A percentile compares a stretch with the other conserved stretches of the same genome.
Evolutionary conservation across 495 filamentous ascomycete species (phyloP).

Genomic region (Penicillium pancosmium): DNA sequence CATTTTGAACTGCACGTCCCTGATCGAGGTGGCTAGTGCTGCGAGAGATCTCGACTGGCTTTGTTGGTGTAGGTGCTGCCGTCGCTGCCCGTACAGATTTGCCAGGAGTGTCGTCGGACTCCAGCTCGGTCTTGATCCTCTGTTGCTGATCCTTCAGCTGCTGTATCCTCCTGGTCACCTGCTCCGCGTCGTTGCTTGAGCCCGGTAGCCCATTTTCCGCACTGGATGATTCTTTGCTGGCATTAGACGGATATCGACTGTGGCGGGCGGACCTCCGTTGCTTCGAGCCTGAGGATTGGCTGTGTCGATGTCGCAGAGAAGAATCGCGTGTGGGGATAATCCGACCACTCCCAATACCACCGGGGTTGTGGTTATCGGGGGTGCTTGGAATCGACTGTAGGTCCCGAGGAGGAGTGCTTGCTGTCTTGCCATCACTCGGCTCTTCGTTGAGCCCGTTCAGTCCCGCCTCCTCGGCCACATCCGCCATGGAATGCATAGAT

Average conservation of each 20-base stretch:
- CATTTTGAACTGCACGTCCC: constrained; percentile 25
- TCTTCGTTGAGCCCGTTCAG: constrained; percentile 27
- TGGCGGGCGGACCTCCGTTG: constrained; percentile 40
- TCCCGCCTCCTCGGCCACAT: constrained; percentile 44
- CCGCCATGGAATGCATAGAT: constrained; percentile 49
- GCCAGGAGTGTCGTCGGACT: constrained; percentile 38
- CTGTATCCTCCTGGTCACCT: constrained; percentile 52
- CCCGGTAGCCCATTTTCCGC: constrained; percentile 38
- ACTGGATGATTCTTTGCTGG: constrained; percentile 37
- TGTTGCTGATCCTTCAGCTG: constrained; percentile 56
- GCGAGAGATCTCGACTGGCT: constrained; percentile 29
- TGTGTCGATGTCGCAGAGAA: constrained; percentile 59
- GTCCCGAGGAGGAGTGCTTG: constrained; percentile 33
- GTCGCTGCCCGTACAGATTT: constrained; percentile 35
- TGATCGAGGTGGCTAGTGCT: constrained; percentile 30
- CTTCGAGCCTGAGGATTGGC: constrained; percentile 40
- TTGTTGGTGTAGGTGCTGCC: constrained; percentile 16
- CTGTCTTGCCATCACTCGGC: constrained; percentile 18
- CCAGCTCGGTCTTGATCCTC: constrained; percentile 44
- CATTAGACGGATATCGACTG: constrained; percentile 44
- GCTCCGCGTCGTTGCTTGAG: constrained; percentile 42
- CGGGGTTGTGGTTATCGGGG: constrained; percentile 36
- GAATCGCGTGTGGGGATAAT: constrained; percentile 69
- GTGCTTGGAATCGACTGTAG: constrained; percentile 29
- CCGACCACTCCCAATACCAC: constrained; percentile 50